These are phyloP conservation scores for Mallotus nudiflorus DNA, from an alignment of 345 rosid species.

Conservation along the genomic window DNA sequence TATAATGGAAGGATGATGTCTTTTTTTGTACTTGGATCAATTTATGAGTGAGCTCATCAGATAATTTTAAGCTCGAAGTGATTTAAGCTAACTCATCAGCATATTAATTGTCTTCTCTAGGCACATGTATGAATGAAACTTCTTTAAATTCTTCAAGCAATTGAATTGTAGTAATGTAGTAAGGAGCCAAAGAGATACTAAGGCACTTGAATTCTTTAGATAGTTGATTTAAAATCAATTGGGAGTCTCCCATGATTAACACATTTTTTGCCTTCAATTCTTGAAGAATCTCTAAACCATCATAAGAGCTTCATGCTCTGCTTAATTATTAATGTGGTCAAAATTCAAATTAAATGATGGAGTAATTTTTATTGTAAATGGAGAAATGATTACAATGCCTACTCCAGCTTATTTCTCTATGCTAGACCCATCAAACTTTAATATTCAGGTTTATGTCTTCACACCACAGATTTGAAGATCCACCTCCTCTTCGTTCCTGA, in stretches of 20 bases:
- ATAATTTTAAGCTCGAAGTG: background rate
- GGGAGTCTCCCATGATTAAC: background rate
- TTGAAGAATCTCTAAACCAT: background rate
- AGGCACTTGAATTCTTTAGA: background rate
- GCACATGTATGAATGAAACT: background rate
- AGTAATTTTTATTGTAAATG: background rate
- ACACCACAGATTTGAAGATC: background rate
- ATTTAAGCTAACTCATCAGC: background rate
- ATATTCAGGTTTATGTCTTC: background rate
- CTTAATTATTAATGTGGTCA: background rate
- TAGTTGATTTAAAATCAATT: background rate
- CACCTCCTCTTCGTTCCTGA: background rate
- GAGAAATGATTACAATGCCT: background rate
- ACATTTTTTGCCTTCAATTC: background rate
- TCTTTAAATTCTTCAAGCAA: background rate
- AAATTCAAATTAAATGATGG: background rate
- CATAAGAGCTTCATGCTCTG: slow-evolving; percentile 4
- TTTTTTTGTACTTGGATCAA: background rate
- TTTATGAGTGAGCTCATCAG: background rate
- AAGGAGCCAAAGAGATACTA: background rate
- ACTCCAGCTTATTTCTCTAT: background rate
- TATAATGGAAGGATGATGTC: background rate
- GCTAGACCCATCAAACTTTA: slow-evolving; percentile 8
- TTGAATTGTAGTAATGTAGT: background rate
- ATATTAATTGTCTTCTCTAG: background rate